Percentiles rank a stretch among this genome's conserved stretches.
Evolutionary conservation across 371 early-diverging fungal genomes (phyloP).

Genomic region (Blastocladiella emersonii): DNA sequence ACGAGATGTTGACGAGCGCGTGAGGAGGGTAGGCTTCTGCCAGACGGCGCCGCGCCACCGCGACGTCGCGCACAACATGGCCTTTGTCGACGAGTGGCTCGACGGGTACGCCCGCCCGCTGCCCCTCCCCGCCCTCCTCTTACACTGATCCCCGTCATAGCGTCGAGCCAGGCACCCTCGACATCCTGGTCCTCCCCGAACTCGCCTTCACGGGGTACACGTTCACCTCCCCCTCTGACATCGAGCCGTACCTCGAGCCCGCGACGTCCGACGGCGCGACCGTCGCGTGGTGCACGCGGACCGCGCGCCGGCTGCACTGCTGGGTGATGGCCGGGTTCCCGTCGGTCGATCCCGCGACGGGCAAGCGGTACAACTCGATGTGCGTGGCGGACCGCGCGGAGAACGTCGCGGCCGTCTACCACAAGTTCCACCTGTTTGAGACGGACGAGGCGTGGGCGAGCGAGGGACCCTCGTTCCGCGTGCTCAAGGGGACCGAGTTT

Average conservation of each 20-base stretch:
- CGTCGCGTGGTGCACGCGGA: background rate
- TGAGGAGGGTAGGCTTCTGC: too few relatives aligned
- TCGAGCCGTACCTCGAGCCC: constrained; percentile 15
- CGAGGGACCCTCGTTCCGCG: background rate
- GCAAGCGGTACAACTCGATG: constrained; percentile 17
- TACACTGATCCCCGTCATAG: too few relatives aligned
- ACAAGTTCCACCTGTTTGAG: constrained; percentile 27
- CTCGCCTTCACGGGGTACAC: constrained; percentile 25
- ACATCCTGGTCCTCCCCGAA: constrained; percentile 26
- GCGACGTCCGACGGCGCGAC: background rate
- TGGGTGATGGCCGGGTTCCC: constrained; percentile 2
- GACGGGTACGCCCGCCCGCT: too few relatives aligned
- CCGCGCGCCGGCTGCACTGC: background rate
- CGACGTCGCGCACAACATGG: too few relatives aligned
- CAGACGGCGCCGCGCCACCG: too few relatives aligned
- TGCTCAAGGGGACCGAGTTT: background rate
- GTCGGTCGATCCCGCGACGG: background rate
- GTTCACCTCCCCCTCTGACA: constrained; percentile 14
- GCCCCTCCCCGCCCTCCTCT: too few relatives aligned
- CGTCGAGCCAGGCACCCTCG: too few relatives aligned
- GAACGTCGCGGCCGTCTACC: constrained; percentile 15
- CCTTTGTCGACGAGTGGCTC: too few relatives aligned
- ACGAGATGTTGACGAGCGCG: too few relatives aligned
- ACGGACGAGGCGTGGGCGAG: constrained; percentile 30
- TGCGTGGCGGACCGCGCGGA: constrained; percentile 13